Evolutionary conservation across 2,329 filamentous ascomycete genomes (phyloP).

Genomic region (Fusarium armeniacum): DNA sequence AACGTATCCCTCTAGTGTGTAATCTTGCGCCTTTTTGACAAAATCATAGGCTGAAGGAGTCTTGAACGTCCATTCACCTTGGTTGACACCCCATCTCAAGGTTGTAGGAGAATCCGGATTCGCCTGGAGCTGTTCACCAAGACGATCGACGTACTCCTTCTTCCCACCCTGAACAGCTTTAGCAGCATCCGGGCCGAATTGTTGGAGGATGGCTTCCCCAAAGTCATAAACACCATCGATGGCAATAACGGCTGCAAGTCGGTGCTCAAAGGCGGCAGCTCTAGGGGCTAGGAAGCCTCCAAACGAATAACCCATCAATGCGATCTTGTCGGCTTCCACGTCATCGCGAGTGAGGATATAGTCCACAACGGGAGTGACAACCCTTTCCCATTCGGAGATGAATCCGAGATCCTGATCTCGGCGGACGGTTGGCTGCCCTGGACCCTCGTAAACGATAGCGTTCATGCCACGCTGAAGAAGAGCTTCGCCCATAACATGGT

Average conservation of each 20-base stretch:
- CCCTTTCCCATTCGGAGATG: constrained; percentile 60
- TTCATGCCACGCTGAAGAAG: constrained; percentile 60
- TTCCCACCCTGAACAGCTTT: constrained; percentile 1
- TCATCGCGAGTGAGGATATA: constrained; percentile 48
- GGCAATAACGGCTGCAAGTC: constrained; percentile 54
- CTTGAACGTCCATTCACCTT: constrained; percentile 29
- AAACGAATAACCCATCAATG: constrained; percentile 58
- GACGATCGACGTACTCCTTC: constrained; percentile 5
- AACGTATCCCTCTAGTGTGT: constrained; percentile 31
- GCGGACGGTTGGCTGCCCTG: constrained; percentile 59
- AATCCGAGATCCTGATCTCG: constrained; percentile 60
- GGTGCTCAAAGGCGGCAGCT: constrained; percentile 61
- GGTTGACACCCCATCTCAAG: constrained; percentile 13
- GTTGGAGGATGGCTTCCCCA: background rate
- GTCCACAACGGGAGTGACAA: constrained; percentile 59
- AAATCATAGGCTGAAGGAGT: constrained; percentile 15
- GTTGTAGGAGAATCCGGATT: background rate
- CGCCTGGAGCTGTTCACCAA: background rate
- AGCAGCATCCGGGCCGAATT: background rate
- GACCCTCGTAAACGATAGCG: constrained; percentile 62
- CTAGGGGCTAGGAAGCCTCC: constrained; percentile 58
- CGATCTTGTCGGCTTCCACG: constrained; percentile 55
- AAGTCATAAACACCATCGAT: constrained; percentile 23
- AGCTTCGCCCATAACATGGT: constrained; percentile 54
- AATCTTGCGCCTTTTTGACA: constrained; percentile 9